Evolutionary conservation across 805 yeast species (phyloP), one percentile per base, ranked within the genome.

Genomic region (Candida pini): DNA sequence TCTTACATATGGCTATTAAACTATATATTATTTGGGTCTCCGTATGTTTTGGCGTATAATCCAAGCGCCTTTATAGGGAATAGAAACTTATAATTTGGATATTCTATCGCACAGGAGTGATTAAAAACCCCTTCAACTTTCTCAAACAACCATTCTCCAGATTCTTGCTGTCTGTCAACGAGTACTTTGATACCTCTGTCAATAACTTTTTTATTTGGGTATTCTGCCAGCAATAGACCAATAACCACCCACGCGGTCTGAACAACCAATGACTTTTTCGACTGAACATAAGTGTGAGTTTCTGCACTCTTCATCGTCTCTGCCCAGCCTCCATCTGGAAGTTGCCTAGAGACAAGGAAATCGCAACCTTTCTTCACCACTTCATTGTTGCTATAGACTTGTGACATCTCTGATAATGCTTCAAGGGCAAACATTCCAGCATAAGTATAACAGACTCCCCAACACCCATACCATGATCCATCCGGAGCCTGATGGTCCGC

Each of bases 341-440:
- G 68, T 54, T 90, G 97, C 47, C 82, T 76, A 2, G 73, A 51
- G 1, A 79, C 80, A 13, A 92, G 55, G 57, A 86, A 92, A 31
- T 88, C 95, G 54, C 97, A 92, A 0, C 95, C 98, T 47, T 62
- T 71, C 26, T 66, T 62, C 6, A 86, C 95, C 3, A 63, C 57
- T 6, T 65, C 72, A 26, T 81, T 75, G 48, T 80, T 86, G 1
- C 51, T 51, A 54, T 88, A 90, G 2, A 51, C 63, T 38, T 71
- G 70, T 1, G 79, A 85, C 18, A 81, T 81, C 4, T 90, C 74
- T 18, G 76, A 66, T 31, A 92, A 67, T 0, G 97, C 97, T 49
- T 92, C 99, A 19, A 92, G 60, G 0, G 99, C 99, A 72, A 92
- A 92, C 98, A 92, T 92, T 2, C 88, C 84, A 0, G 97, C 97